phyloP scores from a whole-genome alignment of 129 eudicot species.

The Daucus carota region DNA sequence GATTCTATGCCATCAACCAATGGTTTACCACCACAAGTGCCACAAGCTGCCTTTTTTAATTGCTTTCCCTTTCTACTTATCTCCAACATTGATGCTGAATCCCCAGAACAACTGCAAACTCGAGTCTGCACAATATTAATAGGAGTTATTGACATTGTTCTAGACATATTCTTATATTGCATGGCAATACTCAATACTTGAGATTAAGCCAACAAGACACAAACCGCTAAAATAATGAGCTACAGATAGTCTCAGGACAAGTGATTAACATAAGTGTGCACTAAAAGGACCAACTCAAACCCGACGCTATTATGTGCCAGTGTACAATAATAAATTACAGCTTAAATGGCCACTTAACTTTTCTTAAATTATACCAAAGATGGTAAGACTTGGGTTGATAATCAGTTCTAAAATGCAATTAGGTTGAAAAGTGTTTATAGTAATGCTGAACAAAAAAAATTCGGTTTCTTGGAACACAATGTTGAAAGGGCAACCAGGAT shows the following conservation, averaged over 20 bases:
- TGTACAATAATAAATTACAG: not conserved
- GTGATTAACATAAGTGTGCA: not conserved
- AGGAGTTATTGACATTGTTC: not conserved
- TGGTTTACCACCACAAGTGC: constrained; percentile 15
- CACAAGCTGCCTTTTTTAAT: constrained; percentile 12
- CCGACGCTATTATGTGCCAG: not conserved
- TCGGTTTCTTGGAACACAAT: not conserved
- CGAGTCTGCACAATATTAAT: constrained; percentile 22
- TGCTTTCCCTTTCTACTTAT: constrained; percentile 13
- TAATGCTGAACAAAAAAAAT: not conserved
- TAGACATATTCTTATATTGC: not conserved
- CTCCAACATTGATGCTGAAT: constrained; percentile 15
- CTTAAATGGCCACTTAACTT: not conserved
- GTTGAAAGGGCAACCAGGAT: not conserved
- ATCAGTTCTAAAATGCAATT: not conserved
- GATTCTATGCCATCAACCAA: constrained; percentile 29
- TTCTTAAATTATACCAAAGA: not conserved
- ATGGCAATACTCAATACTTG: not conserved
- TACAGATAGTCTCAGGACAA: not conserved
- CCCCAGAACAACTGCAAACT: constrained; percentile 20
- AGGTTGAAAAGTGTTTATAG: not conserved
- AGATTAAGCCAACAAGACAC: too few relatives aligned
- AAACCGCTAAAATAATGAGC: not conserved
- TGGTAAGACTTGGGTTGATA: not conserved
- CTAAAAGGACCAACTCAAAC: not conserved